These are phyloP conservation scores for Microstroma glucosiphilum DNA, from an alignment of 1,284 basidiomycete genomes.

Conservation along the genomic window DNA sequence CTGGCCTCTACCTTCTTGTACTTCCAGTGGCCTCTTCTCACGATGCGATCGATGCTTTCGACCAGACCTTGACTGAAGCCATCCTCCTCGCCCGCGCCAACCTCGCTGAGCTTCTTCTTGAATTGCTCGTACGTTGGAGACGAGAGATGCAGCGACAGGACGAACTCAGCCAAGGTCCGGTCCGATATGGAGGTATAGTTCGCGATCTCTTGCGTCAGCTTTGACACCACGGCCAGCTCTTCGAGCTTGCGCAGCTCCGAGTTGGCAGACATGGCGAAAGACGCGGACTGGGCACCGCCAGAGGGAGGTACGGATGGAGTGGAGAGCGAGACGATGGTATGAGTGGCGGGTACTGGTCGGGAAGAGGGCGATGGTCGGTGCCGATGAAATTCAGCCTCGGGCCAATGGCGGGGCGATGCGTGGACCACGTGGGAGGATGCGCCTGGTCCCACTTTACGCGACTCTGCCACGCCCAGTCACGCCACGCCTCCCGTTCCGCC, in stretches of 20 bases:
- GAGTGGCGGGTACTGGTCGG: too few species aligned
- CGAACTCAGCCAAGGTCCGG: slow-evolving; percentile 88
- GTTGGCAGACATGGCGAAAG: too few species aligned
- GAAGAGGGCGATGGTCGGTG: too few species aligned
- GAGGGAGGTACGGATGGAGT: too few species aligned
- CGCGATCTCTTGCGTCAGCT: slow-evolving; percentile 51
- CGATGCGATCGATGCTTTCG: slow-evolving; percentile 85
- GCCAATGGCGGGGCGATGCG: too few species aligned
- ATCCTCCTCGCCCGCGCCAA: slow-evolving; percentile 58
- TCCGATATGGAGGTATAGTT: slow-evolving; percentile 63
- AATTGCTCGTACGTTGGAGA: slow-evolving; percentile 71
- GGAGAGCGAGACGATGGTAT: too few species aligned
- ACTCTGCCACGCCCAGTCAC: too few species aligned
- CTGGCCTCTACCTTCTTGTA: slow-evolving; percentile 55
- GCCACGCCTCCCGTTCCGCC: too few species aligned
- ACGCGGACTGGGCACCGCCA: too few species aligned
- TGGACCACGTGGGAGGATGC: too few species aligned
- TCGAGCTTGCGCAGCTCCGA: slow-evolving; percentile 45
- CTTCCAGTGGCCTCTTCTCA: slow-evolving; percentile 90
- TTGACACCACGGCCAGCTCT: slow-evolving; percentile 37
- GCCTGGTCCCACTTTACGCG: too few species aligned
- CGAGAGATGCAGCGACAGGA: slow-evolving; percentile 82
- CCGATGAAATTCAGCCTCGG: too few species aligned
- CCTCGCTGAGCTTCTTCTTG: slow-evolving; percentile 71
- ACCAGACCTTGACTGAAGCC: slow-evolving; percentile 83